Percentiles rank a stretch among this genome's conserved stretches.
Evolutionary conservation across 2,329 filamentous ascomycete genomes (phyloP).

Genomic region (Periglandula ipomoeae): DNA sequence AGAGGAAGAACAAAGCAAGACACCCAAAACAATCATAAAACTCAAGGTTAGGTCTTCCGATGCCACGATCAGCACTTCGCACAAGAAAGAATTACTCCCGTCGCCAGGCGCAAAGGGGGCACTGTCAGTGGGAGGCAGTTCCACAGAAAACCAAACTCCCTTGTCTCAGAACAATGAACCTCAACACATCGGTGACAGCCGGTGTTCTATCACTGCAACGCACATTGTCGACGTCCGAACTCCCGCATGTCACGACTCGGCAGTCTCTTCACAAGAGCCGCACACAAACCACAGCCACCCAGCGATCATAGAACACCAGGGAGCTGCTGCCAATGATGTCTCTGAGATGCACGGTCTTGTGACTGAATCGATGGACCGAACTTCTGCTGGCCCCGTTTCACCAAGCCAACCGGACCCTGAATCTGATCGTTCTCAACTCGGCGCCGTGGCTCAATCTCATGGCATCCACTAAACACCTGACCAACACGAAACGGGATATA

Average conservation of each 20-base stretch:
- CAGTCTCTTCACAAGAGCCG: neutral
- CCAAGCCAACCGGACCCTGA: neutral
- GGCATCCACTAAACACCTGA: neutral
- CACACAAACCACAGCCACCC: neutral
- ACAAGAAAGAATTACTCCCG: neutral
- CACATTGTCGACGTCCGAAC: neutral
- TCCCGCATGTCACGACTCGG: neutral
- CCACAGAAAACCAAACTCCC: neutral
- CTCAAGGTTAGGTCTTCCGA: constrained; percentile 32
- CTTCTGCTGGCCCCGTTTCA: neutral
- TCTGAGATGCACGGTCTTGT: neutral
- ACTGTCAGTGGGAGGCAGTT: neutral
- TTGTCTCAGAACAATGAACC: neutral
- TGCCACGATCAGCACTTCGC: constrained; percentile 7
- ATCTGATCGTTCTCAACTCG: neutral
- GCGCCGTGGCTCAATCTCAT: neutral
- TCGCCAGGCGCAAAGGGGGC: neutral
- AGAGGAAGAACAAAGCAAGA: constrained; percentile 55
- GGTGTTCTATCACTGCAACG: neutral
- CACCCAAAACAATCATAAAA: constrained; percentile 39
- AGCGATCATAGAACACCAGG: neutral
- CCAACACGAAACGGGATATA: neutral
- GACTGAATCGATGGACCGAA: neutral
- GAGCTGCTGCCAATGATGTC: neutral
- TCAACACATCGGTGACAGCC: neutral